Conservation (phyloP, 2,329 filamentous ascomycete species). For the Cladosporium sp. region DNA sequence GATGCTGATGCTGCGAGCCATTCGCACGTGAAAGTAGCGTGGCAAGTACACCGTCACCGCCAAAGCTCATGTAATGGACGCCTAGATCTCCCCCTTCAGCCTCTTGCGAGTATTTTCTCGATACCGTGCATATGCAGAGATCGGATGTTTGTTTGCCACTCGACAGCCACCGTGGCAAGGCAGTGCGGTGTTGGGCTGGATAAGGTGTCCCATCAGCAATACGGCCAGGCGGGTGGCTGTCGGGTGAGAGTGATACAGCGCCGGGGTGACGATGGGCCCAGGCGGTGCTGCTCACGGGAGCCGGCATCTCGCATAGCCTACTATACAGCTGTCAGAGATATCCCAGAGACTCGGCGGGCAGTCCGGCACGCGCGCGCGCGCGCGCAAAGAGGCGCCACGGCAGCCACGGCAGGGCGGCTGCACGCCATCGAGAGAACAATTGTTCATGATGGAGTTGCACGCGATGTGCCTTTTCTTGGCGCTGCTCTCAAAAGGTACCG, state of each 20-base stretch:
- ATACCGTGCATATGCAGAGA: background rate
- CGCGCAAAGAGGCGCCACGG: background rate
- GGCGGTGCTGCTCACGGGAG: constrained; percentile 9
- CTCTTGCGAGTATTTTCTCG: background rate
- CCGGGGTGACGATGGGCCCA: constrained; percentile 2
- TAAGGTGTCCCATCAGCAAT: background rate
- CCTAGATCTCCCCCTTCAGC: background rate
- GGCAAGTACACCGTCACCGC: background rate
- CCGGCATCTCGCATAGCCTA: background rate
- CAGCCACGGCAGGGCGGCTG: background rate
- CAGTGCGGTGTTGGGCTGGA: constrained; percentile 8
- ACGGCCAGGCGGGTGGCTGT: constrained; percentile 8
- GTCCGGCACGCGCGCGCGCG: background rate
- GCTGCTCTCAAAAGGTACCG: background rate
- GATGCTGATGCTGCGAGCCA: background rate
- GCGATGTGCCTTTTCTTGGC: constrained; percentile 10
- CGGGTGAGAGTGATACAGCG: constrained; percentile 4
- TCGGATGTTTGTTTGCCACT: constrained; percentile 1
- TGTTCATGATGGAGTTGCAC: background rate
- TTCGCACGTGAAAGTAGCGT: background rate
- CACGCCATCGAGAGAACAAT: constrained; percentile 7
- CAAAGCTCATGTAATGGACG: background rate
- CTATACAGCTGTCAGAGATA: background rate
- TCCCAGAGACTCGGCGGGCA: constrained; percentile 16
- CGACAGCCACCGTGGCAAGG: background rate